Percentiles rank a stretch among this genome's conserved stretches.
phyloP scores from a whole-genome alignment of 495 filamentous ascomycete species.

The Hyaloscypha hepaticicola region DNA sequence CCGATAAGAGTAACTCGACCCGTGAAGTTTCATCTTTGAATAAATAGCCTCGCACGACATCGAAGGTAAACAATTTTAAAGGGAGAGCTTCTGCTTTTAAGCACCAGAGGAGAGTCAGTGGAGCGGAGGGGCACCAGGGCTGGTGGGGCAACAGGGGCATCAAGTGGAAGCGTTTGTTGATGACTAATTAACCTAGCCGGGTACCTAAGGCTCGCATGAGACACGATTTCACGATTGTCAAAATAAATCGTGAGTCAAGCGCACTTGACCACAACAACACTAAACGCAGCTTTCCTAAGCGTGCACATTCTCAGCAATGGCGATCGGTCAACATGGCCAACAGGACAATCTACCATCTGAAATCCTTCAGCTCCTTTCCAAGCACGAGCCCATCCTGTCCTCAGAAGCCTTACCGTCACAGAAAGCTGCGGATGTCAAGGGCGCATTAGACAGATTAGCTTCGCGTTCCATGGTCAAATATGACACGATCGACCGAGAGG shows the following conservation, averaged over 20 bases:
- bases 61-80: too few relatives aligned
- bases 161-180: too few relatives aligned
- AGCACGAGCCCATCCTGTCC: conserved; percentile 66
- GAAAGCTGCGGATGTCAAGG: conserved; percentile 73
- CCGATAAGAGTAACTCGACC: too few relatives aligned
- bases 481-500: conserved; percentile 76
- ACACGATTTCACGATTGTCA: not conserved
- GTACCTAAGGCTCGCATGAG: not conserved
- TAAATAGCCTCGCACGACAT: too few relatives aligned
- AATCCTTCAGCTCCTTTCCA: conserved; percentile 66
- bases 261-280: not conserved
- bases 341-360: conserved; percentile 58
- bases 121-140: too few relatives aligned
- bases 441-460: conserved; percentile 79
- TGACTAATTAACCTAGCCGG: too few relatives aligned
- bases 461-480: conserved; percentile 85
- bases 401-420: conserved; percentile 71
- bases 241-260: conserved; percentile 7
- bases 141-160: too few relatives aligned
- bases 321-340: conserved; percentile 20
- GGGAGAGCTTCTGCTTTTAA: too few relatives aligned
- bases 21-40: too few relatives aligned
- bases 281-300: not conserved
- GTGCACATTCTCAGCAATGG: conserved; percentile 22
- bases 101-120: too few relatives aligned